These are phyloP conservation scores for Coniosporium tulheliwenetii DNA, from an alignment of 2,329 filamentous ascomycete genomes.

Conservation along the genomic window DNA sequence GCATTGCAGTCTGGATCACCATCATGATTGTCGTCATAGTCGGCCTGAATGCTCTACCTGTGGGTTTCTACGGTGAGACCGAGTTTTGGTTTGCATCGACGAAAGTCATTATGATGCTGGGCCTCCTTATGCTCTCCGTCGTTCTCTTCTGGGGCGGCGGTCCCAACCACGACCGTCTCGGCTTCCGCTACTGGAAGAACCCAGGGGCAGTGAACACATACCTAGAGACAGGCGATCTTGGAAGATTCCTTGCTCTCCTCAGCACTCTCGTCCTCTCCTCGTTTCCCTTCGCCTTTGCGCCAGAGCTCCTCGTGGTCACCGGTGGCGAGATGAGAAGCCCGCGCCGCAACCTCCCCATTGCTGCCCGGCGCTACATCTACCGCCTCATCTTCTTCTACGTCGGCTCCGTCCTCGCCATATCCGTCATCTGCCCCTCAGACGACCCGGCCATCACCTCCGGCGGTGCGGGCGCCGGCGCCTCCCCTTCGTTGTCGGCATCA, in stretches of 20 bases:
- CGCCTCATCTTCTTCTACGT: slow-evolving; percentile 49
- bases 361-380: slow-evolving; percentile 44
- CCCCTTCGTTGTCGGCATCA: slow-evolving; percentile 33
- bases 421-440: slow-evolving; percentile 41
- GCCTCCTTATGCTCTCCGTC: slow-evolving; percentile 35
- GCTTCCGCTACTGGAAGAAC: slow-evolving; percentile 35
- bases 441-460: slow-evolving; percentile 35
- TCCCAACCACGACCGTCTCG: slow-evolving; percentile 32
- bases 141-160: slow-evolving; percentile 43
- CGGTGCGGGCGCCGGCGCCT: slow-evolving; percentile 36
- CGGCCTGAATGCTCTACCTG: slow-evolving; percentile 30
- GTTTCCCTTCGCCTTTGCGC: slow-evolving; percentile 40
- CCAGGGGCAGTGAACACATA: slow-evolving; percentile 33
- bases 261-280: slow-evolving; percentile 34
- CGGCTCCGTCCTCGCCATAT: slow-evolving; percentile 39
- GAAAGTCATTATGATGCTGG: slow-evolving; percentile 36
- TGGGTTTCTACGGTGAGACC: slow-evolving; percentile 35
- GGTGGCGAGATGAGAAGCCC: slow-evolving; percentile 44
- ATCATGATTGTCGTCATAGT: slow-evolving; percentile 24
- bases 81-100: slow-evolving; percentile 38
- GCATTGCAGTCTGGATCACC: slow-evolving; percentile 22
- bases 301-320: slow-evolving; percentile 39
- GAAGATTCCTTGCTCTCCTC: slow-evolving; percentile 37
- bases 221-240: slow-evolving; percentile 27
- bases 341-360: slow-evolving; percentile 42